Conservation (phyloP, 1,139 yeast genomes). For the Hemisphaericaspora subhashii region DNA sequence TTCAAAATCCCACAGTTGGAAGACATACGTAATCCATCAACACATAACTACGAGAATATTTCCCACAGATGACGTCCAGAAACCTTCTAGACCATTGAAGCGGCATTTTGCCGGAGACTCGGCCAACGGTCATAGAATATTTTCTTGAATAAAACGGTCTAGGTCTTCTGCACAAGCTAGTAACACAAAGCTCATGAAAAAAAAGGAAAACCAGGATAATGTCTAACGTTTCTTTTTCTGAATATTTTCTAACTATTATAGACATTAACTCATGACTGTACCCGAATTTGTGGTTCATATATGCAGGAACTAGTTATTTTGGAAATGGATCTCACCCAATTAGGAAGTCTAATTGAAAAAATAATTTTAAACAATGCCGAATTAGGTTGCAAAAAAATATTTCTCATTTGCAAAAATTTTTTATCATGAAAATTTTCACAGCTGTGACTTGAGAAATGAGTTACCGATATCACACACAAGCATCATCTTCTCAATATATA, state of each 20-base stretch:
- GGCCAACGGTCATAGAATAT: too few relatives aligned
- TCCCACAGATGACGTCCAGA: too few relatives aligned
- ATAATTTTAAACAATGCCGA: background rate
- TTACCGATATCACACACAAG: background rate
- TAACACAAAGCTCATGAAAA: background rate
- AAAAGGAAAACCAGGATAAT: background rate
- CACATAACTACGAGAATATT: too few relatives aligned
- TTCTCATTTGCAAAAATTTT: background rate
- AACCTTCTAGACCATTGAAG: too few relatives aligned
- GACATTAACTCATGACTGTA: background rate
- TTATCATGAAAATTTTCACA: background rate
- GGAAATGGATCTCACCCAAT: background rate
- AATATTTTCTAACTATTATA: background rate
- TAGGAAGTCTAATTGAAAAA: background rate
- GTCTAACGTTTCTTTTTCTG: background rate
- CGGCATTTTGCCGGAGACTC: too few relatives aligned
- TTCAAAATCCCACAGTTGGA: too few relatives aligned
- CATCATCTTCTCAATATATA: background rate
- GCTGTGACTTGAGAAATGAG: background rate
- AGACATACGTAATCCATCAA: too few relatives aligned
- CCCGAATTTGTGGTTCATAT: background rate
- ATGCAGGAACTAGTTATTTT: background rate
- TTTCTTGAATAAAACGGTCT: too few relatives aligned
- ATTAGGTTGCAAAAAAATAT: slow-evolving; percentile 2
- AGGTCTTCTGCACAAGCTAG: background rate